A percentile compares a stretch with the other conserved stretches of the same genome.
phyloP scores from a whole-genome alignment of 2,329 filamentous ascomycete species.

The Apiospora marii region DNA sequence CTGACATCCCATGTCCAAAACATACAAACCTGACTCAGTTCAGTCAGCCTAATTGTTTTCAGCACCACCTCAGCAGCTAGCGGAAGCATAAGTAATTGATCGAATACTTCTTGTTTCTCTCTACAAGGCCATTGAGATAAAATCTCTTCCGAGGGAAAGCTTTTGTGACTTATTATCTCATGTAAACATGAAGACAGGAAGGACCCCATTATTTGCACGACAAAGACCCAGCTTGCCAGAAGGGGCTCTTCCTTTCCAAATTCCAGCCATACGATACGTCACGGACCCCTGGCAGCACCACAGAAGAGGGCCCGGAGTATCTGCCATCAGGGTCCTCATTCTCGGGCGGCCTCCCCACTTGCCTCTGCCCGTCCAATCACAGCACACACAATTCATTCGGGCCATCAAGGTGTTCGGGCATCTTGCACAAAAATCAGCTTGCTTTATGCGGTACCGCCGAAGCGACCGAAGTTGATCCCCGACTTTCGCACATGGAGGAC shows the following conservation, averaged over 20 bases:
- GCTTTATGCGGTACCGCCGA: constrained; percentile 15
- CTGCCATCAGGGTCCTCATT: constrained; percentile 23
- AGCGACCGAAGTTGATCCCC: background rate
- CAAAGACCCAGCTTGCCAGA: background rate
- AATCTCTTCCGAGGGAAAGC: background rate
- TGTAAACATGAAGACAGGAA: background rate
- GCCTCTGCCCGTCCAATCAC: background rate
- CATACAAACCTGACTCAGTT: background rate
- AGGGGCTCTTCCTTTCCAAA: background rate
- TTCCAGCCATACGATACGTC: background rate
- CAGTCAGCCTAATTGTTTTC: background rate
- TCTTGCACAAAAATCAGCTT: constrained; percentile 12
- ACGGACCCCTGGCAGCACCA: constrained; percentile 2
- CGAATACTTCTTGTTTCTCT: background rate
- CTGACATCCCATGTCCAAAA: constrained; percentile 3
- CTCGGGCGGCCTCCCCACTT: background rate
- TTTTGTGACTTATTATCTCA: background rate
- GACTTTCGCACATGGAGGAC: background rate
- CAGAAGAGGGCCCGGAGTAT: background rate
- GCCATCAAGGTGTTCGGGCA: background rate
- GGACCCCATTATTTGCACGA: background rate
- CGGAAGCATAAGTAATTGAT: background rate
- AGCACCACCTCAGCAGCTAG: background rate
- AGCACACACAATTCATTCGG: background rate
- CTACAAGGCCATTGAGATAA: background rate